Percentiles rank a stretch among this genome's conserved stretches.
phyloP scores from a whole-genome alignment of 1,139 yeast genomes.

The Protomyces macrosporus region DNA sequence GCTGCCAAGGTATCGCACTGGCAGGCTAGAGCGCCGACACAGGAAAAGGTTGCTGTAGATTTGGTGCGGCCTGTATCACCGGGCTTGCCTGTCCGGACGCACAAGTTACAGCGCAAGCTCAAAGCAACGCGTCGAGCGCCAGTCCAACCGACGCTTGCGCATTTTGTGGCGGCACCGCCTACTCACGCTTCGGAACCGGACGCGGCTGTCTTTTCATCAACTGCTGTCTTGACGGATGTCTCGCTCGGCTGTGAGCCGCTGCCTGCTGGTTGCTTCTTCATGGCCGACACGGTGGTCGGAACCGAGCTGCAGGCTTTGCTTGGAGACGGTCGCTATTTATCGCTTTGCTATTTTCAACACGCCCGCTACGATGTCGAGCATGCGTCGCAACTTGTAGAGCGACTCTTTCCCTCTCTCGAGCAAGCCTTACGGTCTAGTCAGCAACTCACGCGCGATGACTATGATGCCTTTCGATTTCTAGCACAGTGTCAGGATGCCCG shows the following conservation, averaged over 20 bases:
- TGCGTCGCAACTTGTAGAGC: neutral
- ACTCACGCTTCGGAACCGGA: neutral
- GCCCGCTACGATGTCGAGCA: neutral
- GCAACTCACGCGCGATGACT: neutral
- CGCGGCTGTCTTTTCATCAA: neutral
- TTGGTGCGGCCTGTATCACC: too few relatives aligned
- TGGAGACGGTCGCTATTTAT: neutral
- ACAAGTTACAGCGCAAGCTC: neutral
- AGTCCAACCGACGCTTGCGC: neutral
- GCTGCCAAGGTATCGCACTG: conserved; percentile 7
- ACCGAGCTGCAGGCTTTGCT: neutral
- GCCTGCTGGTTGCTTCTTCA: neutral
- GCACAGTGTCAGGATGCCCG: neutral
- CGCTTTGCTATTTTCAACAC: neutral
- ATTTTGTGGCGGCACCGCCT: neutral
- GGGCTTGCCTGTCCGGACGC: neutral
- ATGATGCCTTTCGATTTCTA: neutral
- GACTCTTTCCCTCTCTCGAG: neutral
- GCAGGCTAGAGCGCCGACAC: neutral
- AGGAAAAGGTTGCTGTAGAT: neutral
- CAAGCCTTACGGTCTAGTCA: neutral
- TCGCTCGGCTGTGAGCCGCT: neutral
- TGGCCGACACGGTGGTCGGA: neutral
- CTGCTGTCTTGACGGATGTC: neutral
- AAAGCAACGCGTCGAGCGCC: neutral